A percentile compares a stretch with the other conserved stretches of the same genome.
Conservation (phyloP, 306 rosid genomes). For the Canavalia ensiformis region DNA sequence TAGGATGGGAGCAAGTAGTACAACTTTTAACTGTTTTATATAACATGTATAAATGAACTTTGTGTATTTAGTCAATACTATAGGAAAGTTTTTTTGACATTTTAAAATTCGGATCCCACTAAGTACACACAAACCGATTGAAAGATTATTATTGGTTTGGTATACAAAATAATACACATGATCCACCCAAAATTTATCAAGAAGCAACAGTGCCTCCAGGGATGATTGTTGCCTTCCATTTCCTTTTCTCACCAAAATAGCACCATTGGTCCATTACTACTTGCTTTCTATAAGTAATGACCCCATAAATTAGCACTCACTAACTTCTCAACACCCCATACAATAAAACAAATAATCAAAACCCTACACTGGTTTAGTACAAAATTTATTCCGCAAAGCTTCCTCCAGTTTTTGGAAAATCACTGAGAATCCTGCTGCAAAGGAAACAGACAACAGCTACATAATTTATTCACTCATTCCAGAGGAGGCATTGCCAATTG, state of each 20-base stretch:
- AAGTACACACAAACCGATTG: conserved; percentile 29
- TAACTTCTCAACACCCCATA: conserved; percentile 21
- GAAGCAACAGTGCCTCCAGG: conserved; percentile 2
- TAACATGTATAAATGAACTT: neutral
- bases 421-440: conserved; percentile 70
- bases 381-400: conserved; percentile 61
- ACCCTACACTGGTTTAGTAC: conserved; percentile 46
- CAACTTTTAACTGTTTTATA: neutral
- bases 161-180: conserved; percentile 7
- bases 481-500: conserved; percentile 15
- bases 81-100: neutral
- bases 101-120: neutral
- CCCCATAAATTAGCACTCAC: neutral
- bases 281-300: conserved; percentile 24
- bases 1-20: neutral
- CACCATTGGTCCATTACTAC: neutral
- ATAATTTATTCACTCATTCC: conserved; percentile 13
- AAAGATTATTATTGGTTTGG: conserved; percentile 17
- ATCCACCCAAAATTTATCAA: conserved; percentile 4
- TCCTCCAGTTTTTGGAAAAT: conserved; percentile 72
- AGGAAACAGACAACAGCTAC: conserved; percentile 26
- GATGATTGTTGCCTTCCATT: neutral
- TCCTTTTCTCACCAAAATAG: conserved; percentile 26
- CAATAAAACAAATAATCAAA: conserved; percentile 36
- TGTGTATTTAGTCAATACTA: too few relatives aligned